A percentile compares a stretch with the other conserved stretches of the same genome.
phyloP scores from a whole-genome alignment of 345 rosid genomes.

The Trapa incisa region DNA sequence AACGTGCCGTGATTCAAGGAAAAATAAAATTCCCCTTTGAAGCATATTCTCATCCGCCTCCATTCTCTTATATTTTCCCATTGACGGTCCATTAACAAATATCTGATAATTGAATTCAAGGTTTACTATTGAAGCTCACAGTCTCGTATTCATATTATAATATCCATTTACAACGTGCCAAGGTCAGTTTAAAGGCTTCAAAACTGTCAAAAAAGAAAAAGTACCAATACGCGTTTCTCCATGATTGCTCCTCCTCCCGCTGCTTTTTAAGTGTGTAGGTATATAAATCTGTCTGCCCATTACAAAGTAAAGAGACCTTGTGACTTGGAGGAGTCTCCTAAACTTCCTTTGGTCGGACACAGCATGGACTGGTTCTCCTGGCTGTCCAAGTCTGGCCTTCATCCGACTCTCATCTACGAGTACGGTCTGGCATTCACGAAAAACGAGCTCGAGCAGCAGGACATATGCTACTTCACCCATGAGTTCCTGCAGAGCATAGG shows the following conservation, averaged over 20 bases:
- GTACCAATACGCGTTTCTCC: background rate
- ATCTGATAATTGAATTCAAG: background rate
- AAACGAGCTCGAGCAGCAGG: slow-evolving; percentile 84
- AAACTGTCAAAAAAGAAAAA: background rate
- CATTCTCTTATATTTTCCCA: background rate
- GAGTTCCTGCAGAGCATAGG: slow-evolving; percentile 98
- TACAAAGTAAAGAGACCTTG: too few relatives aligned
- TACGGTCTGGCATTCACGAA: slow-evolving; percentile 63
- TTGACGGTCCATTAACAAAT: background rate
- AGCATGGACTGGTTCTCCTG: slow-evolving; percentile 92
- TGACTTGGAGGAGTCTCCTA: background rate
- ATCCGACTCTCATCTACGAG: slow-evolving; percentile 64
- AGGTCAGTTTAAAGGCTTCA: background rate
- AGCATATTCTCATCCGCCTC: background rate
- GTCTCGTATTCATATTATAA: background rate
- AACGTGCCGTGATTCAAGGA: background rate
- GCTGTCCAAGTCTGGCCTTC: slow-evolving; percentile 69
- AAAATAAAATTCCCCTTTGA: background rate
- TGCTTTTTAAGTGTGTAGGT: too few relatives aligned
- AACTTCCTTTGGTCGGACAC: background rate
- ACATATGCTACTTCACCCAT: slow-evolving; percentile 68
- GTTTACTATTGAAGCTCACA: background rate
- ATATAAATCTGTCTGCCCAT: too few relatives aligned
- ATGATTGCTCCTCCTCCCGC: too few relatives aligned
- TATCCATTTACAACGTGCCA: background rate